Conservation (phyloP, 768 basidiomycete species). For the Sarcodon aspratus region DNA sequence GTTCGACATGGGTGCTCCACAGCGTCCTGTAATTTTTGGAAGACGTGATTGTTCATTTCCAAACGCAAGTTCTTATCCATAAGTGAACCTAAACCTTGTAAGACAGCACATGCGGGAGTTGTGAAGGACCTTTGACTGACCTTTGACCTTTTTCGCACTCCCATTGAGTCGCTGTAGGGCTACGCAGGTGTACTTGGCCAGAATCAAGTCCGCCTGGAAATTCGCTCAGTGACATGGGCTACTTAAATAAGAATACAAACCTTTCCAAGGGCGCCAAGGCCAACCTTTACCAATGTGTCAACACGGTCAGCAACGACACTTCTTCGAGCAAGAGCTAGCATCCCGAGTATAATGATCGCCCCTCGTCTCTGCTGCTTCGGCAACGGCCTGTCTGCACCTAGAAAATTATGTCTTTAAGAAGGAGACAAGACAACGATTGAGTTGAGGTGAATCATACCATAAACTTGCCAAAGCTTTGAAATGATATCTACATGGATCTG, state of each 20-base stretch:
- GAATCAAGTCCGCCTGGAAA: constrained; percentile 67
- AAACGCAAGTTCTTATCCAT: constrained; percentile 77
- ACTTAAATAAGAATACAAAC: constrained; percentile 25
- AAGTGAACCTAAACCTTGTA: constrained; percentile 52
- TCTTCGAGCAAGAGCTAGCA: constrained; percentile 81
- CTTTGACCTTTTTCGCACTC: constrained; percentile 95
- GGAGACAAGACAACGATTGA: neutral
- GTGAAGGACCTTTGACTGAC: constrained; percentile 22
- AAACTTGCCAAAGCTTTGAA: constrained; percentile 91
- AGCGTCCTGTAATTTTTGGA: constrained; percentile 71
- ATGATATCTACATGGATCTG: constrained; percentile 80
- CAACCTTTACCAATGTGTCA: constrained; percentile 77
- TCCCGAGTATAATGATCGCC: constrained; percentile 92
- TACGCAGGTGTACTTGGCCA: constrained; percentile 90
- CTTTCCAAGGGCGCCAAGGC: constrained; percentile 76
- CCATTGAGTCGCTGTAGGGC: constrained; percentile 89
- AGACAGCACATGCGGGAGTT: neutral
- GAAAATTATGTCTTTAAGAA: neutral
- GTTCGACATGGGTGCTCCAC: constrained; percentile 72
- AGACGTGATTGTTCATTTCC: constrained; percentile 81
- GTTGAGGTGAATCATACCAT: constrained; percentile 44
- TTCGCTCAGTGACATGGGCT: neutral
- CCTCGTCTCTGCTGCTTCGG: constrained; percentile 85
- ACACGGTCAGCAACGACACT: constrained; percentile 74
- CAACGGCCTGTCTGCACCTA: constrained; percentile 66